Conservation (phyloP, 371 early-diverging fungal species). For the Zopfochytrium polystomum region DNA sequence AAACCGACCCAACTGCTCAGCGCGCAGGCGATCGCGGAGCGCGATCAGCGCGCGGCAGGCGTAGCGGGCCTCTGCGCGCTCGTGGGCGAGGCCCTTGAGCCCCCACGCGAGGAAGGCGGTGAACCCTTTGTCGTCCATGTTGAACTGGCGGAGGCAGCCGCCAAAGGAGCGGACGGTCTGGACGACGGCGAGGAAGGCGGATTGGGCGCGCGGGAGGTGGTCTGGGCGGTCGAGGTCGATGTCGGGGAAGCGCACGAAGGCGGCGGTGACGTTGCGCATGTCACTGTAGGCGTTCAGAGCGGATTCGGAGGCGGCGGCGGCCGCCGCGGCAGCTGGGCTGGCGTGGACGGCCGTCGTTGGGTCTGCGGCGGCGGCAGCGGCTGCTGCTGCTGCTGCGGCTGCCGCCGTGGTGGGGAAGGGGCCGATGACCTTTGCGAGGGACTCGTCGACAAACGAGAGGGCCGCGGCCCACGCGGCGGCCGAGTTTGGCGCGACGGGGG, state of each 20-base stretch:
- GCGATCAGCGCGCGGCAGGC: too few relatives aligned
- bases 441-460: slow-evolving; percentile 7
- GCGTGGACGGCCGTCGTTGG: too few relatives aligned
- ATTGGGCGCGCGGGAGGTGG: background rate
- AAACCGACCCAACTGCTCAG: background rate
- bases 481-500: too few relatives aligned
- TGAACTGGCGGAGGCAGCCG: slow-evolving; percentile 27
- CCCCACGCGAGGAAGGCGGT: slow-evolving; percentile 28
- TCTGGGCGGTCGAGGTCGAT: background rate
- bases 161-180: background rate
- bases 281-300: slow-evolving; percentile 11
- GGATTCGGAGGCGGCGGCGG: too few relatives aligned
- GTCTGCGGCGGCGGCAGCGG: too few relatives aligned
- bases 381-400: too few relatives aligned
- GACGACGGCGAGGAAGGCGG: background rate
- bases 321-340: too few relatives aligned
- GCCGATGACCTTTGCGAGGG: slow-evolving; percentile 5
- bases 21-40: too few relatives aligned
- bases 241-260: slow-evolving; percentile 4
- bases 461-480: background rate
- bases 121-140: slow-evolving; percentile 25
- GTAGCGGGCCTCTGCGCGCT: too few relatives aligned
- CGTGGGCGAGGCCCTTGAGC: slow-evolving; percentile 28
- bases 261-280: slow-evolving; percentile 4
- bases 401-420: too few relatives aligned